Evolutionary conservation across 2,329 filamentous ascomycete genomes (phyloP), one percentile per base, ranked within the genome.

Genomic region (Neocatenulostroma microsporum): DNA sequence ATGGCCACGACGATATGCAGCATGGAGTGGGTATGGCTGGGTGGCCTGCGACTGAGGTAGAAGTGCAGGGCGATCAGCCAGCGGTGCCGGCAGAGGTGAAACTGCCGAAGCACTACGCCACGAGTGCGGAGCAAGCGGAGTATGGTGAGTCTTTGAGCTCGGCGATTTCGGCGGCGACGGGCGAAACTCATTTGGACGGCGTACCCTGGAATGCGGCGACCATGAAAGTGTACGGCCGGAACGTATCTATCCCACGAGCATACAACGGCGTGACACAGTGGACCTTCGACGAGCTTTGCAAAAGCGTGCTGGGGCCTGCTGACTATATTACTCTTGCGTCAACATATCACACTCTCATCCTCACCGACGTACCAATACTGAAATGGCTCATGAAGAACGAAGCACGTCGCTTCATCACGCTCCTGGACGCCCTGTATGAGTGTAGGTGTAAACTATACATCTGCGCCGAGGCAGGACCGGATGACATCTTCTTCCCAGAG

Each of bases 281-380:
- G 74, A 72, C 74, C 8, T 91, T 89, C 49, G 52, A 67, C 11
- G 72, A 81, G 23, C 71, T 89, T 2, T 85, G 83, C 40, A 70
- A 71, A 41, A 63, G 61, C 5, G 67, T 69, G 2, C 77, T 87
- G 29, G 84, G 84, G 0, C 83, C 84, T 1, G 84, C 84, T 19
- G 84, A 91, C 62, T 91, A 88, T 61, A 82, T 88, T 37, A 82
- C 81, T 1, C 73, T 91, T 56, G 82, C 84, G 1, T 87, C 82
- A 2, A 82, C 74, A 12, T 89, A 80, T 57, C 82, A 88, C 58
- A 88, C 84, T 0, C 72, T 89, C 42, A 76, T 89, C 53, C 66
- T 89, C 30, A 80, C 82, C 47, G 63, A 77, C 14, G 69, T 89
- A 2, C 84, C 84, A 0, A 56, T 82, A 12, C 64, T 91, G 10